Conservation (phyloP, 176 grass and related monocot species). For the Luzula sylvatica region DNA sequence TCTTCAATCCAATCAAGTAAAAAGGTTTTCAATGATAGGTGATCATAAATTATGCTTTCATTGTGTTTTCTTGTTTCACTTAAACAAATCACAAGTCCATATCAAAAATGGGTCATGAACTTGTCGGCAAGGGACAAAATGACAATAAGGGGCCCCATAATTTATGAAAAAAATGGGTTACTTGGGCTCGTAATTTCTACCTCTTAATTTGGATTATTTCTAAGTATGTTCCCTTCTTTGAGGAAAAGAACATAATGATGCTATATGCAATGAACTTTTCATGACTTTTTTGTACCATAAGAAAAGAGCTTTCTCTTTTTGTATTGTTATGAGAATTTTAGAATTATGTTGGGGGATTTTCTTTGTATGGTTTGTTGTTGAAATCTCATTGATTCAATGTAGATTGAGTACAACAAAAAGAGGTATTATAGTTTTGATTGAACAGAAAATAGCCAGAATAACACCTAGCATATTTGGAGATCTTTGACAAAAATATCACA, state of each 20-base stretch:
- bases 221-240: conserved; percentile 21
- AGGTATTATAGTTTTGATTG: too few species aligned
- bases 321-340: background rate
- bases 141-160: conserved; percentile 32
- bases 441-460: too few species aligned
- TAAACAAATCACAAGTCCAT: conserved; percentile 32
- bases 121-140: conserved; percentile 55
- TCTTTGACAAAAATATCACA: too few species aligned
- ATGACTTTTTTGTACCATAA: background rate
- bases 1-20: background rate
- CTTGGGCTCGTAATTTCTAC: background rate
- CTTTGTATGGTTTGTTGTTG: background rate
- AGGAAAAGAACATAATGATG: background rate
- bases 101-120: background rate
- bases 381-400: conserved; percentile 11
- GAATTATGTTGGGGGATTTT: background rate
- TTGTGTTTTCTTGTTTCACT: conserved; percentile 5
- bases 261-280: background rate
- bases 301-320: conserved; percentile 6
- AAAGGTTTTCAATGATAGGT: background rate
- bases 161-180: conserved; percentile 1
- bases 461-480: too few species aligned
- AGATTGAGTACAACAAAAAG: background rate
- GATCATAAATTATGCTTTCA: conserved; percentile 9
- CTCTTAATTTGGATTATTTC: conserved; percentile 32